A percentile compares a stretch with the other conserved stretches of the same genome.
These are phyloP conservation scores for Rhodotorula mucilaginosa DNA, from an alignment of 1,284 basidiomycete species.

Conservation along the genomic window DNA sequence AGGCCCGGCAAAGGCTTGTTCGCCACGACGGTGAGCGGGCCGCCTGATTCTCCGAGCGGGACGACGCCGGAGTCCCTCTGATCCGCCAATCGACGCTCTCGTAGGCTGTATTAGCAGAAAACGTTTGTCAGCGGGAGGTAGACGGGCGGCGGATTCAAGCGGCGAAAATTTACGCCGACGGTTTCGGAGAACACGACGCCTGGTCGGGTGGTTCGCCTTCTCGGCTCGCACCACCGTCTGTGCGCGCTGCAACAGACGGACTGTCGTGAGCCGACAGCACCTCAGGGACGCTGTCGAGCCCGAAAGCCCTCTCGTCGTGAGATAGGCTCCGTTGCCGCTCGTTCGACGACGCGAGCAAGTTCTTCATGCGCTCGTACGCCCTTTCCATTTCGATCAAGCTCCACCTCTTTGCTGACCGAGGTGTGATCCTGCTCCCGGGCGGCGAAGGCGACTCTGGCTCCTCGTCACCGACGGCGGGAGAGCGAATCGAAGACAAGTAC, in stretches of 20 bases:
- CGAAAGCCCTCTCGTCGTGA: background rate
- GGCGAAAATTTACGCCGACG: background rate
- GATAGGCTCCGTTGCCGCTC: background rate
- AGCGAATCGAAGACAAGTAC: background rate
- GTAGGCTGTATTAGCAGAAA: background rate
- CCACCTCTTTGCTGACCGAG: slow-evolving; percentile 32
- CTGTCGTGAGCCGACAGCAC: background rate
- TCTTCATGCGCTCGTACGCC: slow-evolving; percentile 31
- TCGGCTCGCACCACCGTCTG: background rate
- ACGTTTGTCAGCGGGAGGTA: background rate
- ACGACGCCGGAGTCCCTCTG: background rate
- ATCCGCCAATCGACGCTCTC: background rate
- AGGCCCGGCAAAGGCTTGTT: slow-evolving; percentile 18
- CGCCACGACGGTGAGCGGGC: background rate
- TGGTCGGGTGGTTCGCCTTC: background rate
- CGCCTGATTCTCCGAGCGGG: background rate
- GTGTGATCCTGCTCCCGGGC: slow-evolving; percentile 16
- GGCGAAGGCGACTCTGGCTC: background rate
- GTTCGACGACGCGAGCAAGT: slow-evolving; percentile 20
- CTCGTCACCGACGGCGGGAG: background rate
- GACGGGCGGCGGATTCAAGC: background rate
- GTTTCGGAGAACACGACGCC: background rate
- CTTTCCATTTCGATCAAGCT: slow-evolving; percentile 10
- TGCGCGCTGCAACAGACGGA: too few relatives aligned
- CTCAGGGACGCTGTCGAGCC: background rate